A percentile compares a stretch with the other conserved stretches of the same genome.
Evolutionary conservation across 73 alveolate genomes (phyloP).

Genomic region (Symbiodinium natans): DNA sequence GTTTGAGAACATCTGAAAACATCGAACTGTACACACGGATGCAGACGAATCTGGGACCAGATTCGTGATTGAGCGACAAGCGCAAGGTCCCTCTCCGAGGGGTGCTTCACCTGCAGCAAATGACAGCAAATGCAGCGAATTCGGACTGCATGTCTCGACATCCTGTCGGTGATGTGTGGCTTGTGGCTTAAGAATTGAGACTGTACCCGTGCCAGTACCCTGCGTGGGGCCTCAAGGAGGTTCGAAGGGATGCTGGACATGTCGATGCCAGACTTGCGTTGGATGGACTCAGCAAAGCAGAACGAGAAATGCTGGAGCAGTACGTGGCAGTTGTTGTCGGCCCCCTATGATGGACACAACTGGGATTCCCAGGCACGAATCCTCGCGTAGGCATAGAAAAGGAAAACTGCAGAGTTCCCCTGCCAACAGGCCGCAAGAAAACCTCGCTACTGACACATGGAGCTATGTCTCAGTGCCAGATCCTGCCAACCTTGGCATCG

Average conservation of each 20-base stretch:
- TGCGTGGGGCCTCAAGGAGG: constrained; percentile 27
- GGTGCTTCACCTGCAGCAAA: constrained; percentile 48
- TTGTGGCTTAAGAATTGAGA: background rate
- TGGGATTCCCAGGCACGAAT: constrained; percentile 18
- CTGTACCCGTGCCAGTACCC: background rate
- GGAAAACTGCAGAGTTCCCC: constrained; percentile 99
- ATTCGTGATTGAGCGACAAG: background rate
- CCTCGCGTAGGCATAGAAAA: constrained; percentile 97
- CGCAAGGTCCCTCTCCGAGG: constrained; percentile 83
- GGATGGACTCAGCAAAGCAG: constrained; percentile 67
- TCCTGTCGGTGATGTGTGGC: background rate
- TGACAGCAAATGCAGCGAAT: too few relatives aligned
- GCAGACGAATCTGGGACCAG: background rate
- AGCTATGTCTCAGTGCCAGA: too few relatives aligned
- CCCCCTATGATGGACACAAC: background rate
- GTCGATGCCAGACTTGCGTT: constrained; percentile 78
- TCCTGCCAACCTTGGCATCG: constrained; percentile 96
- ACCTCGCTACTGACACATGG: too few relatives aligned
- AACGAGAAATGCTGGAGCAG: too few relatives aligned
- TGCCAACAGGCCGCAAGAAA: constrained; percentile 14
- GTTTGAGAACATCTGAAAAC: background rate
- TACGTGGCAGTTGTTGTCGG: background rate
- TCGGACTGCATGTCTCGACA: too few relatives aligned
- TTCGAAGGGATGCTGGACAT: constrained; percentile 1
- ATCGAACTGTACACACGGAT: background rate